phyloP scores from a whole-genome alignment of 129 eudicot genomes.

The Scalesia atractyloides region DNA sequence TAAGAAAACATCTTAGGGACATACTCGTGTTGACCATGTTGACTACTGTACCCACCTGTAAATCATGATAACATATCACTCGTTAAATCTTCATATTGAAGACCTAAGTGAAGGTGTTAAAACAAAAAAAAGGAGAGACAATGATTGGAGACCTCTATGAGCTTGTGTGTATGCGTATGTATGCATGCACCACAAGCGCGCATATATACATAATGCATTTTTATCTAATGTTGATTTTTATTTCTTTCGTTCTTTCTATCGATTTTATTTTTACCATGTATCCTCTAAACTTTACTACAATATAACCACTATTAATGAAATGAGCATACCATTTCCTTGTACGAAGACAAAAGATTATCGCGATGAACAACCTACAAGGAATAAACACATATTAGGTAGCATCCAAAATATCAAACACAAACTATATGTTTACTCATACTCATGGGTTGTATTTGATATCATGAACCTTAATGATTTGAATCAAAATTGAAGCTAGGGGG shows the following conservation, averaged over 20 bases:
- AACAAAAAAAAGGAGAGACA: neutral
- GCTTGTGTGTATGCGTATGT: neutral
- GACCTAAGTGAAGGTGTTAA: neutral
- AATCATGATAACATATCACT: constrained; percentile 16
- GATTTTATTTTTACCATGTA: constrained; percentile 3
- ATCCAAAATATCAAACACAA: neutral
- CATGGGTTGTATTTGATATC: neutral
- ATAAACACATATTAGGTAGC: constrained; percentile 3
- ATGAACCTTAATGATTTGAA: neutral
- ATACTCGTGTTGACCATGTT: constrained; percentile 57
- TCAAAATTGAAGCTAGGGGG: too few relatives aligned
- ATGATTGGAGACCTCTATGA: neutral
- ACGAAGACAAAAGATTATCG: constrained; percentile 60
- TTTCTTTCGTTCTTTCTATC: neutral
- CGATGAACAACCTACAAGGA: constrained; percentile 56
- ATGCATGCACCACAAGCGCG: neutral
- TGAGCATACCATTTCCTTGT: constrained; percentile 74
- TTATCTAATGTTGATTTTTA: constrained; percentile 5
- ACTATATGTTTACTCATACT: neutral
- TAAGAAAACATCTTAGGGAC: constrained; percentile 68
- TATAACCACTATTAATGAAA: neutral
- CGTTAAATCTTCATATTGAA: neutral
- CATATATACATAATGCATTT: neutral
- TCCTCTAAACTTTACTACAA: neutral
- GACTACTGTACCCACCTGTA: constrained; percentile 61